Percentiles rank a stretch among this genome's conserved stretches.
Evolutionary conservation across 2,329 filamentous ascomycete species (phyloP).

Genomic region (Pestalotiopsis sp.): DNA sequence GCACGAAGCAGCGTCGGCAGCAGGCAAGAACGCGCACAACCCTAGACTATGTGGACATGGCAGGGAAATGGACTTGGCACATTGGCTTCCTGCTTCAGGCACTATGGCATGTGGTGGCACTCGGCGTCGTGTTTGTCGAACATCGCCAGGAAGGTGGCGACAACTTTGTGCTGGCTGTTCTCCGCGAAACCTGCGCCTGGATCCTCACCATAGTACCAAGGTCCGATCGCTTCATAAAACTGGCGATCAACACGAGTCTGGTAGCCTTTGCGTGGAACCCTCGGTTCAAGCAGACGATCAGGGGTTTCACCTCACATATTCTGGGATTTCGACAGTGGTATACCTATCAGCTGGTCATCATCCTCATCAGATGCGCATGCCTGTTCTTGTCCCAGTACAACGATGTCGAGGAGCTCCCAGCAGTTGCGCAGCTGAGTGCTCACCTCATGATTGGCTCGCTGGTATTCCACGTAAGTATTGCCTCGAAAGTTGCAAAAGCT

Average conservation of each 20-base stretch:
- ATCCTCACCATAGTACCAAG: conserved; percentile 37
- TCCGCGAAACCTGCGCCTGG: conserved; percentile 19
- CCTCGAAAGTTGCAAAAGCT: background rate
- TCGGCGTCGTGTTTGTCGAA: conserved; percentile 26
- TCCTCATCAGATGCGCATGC: conserved; percentile 56
- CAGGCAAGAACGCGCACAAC: conserved; percentile 37
- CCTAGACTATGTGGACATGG: conserved; percentile 42
- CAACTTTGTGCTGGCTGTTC: conserved; percentile 5
- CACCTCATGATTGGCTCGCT: conserved; percentile 57
- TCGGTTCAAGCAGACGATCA: conserved; percentile 57
- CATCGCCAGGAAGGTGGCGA: conserved; percentile 14
- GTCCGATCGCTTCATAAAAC: conserved; percentile 41
- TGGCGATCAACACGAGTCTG: conserved; percentile 49
- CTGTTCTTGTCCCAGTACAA: conserved; percentile 40
- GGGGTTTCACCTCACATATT: conserved; percentile 61
- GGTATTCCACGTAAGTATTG: conserved; percentile 50
- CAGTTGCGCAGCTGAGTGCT: conserved; percentile 45
- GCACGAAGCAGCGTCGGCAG: conserved; percentile 49
- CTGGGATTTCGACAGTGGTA: conserved; percentile 66
- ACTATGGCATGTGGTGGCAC: conserved; percentile 47
- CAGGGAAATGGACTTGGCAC: conserved; percentile 50
- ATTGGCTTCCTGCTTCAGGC: conserved; percentile 35
- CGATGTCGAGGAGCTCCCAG: conserved; percentile 36
- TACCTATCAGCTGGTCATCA: conserved; percentile 59
- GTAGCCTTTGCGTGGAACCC: conserved; percentile 69